Evolutionary conservation across 2,329 filamentous ascomycete species (phyloP).

Genomic region (Zopfia rhizophila): DNA sequence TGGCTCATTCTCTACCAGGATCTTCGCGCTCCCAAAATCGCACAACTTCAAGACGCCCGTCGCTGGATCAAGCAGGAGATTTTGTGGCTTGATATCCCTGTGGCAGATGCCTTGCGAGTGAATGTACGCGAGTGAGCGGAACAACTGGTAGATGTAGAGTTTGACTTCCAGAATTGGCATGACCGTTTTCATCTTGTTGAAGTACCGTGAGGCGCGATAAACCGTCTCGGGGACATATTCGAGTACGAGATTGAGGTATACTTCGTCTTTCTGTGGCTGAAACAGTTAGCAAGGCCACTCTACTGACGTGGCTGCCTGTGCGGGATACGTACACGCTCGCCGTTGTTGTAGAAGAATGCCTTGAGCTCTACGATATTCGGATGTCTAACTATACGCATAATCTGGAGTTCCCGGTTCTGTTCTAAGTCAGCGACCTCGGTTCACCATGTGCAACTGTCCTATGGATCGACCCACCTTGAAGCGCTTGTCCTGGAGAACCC

Average conservation of each 20-base stretch:
- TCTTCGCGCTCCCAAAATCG: slow-evolving; percentile 99
- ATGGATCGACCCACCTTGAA: slow-evolving; percentile 80
- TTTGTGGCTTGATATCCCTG: slow-evolving; percentile 98
- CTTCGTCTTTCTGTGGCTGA: slow-evolving; percentile 78
- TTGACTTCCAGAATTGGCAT: slow-evolving; percentile 99
- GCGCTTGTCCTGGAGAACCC: slow-evolving; percentile 97
- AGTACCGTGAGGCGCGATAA: slow-evolving; percentile 96
- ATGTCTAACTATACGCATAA: slow-evolving; percentile 99
- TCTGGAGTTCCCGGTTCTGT: slow-evolving; percentile 98
- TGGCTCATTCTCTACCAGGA: slow-evolving; percentile 96
- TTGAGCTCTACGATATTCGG: slow-evolving; percentile 99
- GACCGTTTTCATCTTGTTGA: slow-evolving; percentile 99
- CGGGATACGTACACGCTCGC: slow-evolving; percentile 80
- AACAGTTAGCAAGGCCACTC: slow-evolving; percentile 38
- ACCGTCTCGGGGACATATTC: slow-evolving; percentile 99
- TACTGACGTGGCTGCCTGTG: slow-evolving; percentile 2
- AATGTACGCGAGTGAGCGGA: slow-evolving; percentile 97
- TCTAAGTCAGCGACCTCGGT: slow-evolving; percentile 38
- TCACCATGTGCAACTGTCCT: slow-evolving; percentile 19
- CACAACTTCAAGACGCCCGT: slow-evolving; percentile 96
- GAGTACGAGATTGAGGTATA: slow-evolving; percentile 97
- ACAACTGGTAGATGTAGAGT: slow-evolving; percentile 99
- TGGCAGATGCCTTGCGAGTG: slow-evolving; percentile 99
- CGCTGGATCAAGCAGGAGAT: slow-evolving; percentile 89
- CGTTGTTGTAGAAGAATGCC: slow-evolving; percentile 99